Evolutionary conservation across 768 basidiomycete genomes (phyloP).

Genomic region (Pulveroboletus sp.): DNA sequence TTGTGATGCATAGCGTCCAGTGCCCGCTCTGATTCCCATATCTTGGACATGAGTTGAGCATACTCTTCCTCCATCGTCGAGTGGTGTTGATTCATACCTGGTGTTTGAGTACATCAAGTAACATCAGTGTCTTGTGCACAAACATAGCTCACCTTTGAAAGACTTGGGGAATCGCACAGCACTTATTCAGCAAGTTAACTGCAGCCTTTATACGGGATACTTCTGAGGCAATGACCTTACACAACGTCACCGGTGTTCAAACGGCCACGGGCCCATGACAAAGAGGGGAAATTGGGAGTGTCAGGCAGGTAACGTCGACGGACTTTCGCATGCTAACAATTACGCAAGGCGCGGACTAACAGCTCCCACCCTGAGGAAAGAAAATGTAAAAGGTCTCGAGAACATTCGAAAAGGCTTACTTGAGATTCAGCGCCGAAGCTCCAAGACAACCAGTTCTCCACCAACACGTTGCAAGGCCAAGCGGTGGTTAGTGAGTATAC

Average conservation of each 20-base stretch:
- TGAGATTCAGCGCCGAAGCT: no score
- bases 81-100: slow-evolving; percentile 11
- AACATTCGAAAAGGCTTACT: no score
- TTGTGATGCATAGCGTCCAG: slow-evolving; percentile 19
- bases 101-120: not conserved
- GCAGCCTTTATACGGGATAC: slow-evolving; percentile 11
- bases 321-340: not conserved
- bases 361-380: not conserved
- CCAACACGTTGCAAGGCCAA: slow-evolving; percentile 6
- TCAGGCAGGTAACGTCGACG: no score
- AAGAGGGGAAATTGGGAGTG: slow-evolving; percentile 5
- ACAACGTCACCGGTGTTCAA: not conserved
- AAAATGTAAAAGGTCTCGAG: no score
- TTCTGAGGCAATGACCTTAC: slow-evolving; percentile 6
- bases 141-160: slow-evolving; percentile 8
- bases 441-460: not conserved
- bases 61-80: slow-evolving; percentile 12
- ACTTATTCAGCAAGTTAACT: not conserved
- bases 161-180: not conserved
- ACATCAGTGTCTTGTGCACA: not conserved
- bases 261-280: not conserved
- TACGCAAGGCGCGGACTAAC: not conserved
- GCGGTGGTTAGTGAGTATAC: not conserved
- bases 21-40: slow-evolving; percentile 15
- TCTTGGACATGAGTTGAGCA: slow-evolving; percentile 16